phyloP scores from a whole-genome alignment of 768 basidiomycete genomes.

The Lentinula edodes region DNA sequence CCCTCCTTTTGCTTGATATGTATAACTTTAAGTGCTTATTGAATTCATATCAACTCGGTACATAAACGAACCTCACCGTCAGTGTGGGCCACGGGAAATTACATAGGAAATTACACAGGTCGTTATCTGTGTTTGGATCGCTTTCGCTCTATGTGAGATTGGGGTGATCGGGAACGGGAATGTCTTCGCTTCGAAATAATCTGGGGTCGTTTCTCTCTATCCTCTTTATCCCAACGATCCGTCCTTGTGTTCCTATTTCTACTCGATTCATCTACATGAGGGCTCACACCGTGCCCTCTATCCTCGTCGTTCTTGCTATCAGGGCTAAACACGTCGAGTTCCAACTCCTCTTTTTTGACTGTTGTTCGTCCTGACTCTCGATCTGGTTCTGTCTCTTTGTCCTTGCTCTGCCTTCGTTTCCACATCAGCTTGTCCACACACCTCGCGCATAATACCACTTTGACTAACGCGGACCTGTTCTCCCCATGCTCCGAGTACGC shows the following conservation, averaged over 20 bases:
- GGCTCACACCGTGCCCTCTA: not conserved
- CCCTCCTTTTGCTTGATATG: not conserved
- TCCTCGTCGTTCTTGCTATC: not conserved
- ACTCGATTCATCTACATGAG: not conserved
- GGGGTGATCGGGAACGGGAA: not conserved
- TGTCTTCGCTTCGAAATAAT: not conserved
- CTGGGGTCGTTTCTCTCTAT: not conserved
- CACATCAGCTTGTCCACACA: slow-evolving; percentile 86
- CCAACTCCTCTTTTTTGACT: not conserved
- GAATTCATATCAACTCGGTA: too few species aligned
- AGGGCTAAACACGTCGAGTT: not conserved
- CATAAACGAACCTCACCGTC: too few species aligned
- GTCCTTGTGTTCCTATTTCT: not conserved
- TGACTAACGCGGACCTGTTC: slow-evolving; percentile 78
- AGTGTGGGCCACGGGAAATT: too few species aligned
- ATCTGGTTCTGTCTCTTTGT: slow-evolving; percentile 13
- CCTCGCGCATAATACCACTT: slow-evolving; percentile 76
- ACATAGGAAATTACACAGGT: not conserved
- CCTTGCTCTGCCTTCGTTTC: slow-evolving; percentile 70
- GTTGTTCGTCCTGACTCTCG: not conserved
- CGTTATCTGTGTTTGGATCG: not conserved
- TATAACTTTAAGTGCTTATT: not conserved
- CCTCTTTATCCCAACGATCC: slow-evolving; percentile 2
- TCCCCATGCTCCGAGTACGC: slow-evolving; percentile 77
- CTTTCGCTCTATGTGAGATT: not conserved